These are phyloP conservation scores for Cytospora mali DNA, from an alignment of 2,329 filamentous ascomycete species.

Conservation along the genomic window DNA sequence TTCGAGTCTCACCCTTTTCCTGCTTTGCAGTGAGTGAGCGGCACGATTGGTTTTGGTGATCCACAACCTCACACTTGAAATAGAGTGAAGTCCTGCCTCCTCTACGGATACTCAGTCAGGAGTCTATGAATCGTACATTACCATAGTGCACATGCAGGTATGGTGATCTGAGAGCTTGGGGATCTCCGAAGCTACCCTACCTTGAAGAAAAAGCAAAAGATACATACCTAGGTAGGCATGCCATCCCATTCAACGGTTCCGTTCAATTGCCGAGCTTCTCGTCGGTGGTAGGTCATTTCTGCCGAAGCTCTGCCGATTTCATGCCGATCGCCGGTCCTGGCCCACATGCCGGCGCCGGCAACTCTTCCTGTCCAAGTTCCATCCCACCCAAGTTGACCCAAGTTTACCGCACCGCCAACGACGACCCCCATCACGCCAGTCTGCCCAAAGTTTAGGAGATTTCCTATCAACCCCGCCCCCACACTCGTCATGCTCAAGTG, in stretches of 20 bases:
- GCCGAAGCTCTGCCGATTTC: slow-evolving; percentile 11
- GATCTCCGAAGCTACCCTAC: neutral
- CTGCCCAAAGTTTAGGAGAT: neutral
- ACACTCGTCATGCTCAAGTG: neutral
- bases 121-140: too few species aligned
- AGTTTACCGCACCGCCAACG: slow-evolving; percentile 4
- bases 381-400: neutral
- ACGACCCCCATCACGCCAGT: neutral
- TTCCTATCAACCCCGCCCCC: neutral
- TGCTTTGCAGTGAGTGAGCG: too few species aligned
- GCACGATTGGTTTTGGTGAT: too few species aligned
- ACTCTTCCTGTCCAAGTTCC: neutral
- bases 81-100: too few species aligned
- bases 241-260: too few species aligned
- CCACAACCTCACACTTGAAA: too few species aligned
- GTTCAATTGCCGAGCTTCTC: neutral
- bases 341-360: slow-evolving; percentile 5
- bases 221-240: neutral
- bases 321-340: slow-evolving; percentile 10
- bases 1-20: too few species aligned
- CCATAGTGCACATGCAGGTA: too few species aligned
- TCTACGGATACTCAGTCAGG: too few species aligned
- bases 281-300: neutral
- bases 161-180: too few species aligned
- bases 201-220: neutral